Conservation (phyloP, 2,329 filamentous ascomycete species). For the Colletotrichum sp. region DNA sequence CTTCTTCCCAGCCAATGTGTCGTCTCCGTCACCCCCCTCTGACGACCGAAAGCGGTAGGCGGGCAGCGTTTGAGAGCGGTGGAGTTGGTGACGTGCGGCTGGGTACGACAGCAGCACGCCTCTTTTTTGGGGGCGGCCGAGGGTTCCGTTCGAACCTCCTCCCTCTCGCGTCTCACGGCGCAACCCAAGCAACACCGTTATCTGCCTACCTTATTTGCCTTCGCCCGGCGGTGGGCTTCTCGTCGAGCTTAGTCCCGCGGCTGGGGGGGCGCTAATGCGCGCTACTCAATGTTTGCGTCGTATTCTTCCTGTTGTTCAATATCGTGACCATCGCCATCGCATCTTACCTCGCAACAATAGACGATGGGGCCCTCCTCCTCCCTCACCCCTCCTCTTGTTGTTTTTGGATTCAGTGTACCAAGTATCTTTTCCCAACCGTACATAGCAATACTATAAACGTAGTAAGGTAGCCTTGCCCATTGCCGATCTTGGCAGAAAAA, state of each 20-base stretch:
- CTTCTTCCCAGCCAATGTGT: background rate
- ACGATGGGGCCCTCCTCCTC: background rate
- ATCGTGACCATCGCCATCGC: background rate
- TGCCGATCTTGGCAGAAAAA: background rate
- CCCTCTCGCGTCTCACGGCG: background rate
- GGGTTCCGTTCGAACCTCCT: background rate
- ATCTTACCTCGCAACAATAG: background rate
- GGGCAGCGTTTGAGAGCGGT: constrained; percentile 13
- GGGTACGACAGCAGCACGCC: background rate
- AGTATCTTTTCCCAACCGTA: background rate
- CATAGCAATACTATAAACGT: background rate
- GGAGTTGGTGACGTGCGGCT: background rate
- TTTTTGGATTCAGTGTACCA: background rate
- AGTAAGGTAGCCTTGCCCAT: background rate
- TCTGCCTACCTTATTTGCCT: background rate
- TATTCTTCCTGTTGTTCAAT: background rate
- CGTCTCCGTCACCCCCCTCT: background rate
- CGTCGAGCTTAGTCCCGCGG: background rate
- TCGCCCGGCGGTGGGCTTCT: background rate
- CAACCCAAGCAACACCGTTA: background rate
- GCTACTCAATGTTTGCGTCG: background rate
- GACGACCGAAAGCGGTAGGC: background rate
- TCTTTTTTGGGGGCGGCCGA: background rate
- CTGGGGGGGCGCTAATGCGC: background rate
- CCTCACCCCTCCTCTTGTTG: background rate